phyloP scores from a whole-genome alignment of 257 asterid species.

The Cynanchum wilfordii region DNA sequence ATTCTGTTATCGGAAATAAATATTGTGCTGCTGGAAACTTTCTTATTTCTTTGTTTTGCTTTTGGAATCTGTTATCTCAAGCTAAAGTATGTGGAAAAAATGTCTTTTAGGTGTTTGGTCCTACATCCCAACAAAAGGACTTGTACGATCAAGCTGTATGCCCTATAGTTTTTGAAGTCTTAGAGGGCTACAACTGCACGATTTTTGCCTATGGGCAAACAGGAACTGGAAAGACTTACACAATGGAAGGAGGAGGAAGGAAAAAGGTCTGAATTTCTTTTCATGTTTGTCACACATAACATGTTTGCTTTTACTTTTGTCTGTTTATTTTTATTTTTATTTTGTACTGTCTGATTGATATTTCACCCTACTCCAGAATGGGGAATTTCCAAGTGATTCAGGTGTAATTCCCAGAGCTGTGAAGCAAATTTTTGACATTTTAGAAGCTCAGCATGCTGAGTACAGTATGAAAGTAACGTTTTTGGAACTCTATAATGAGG shows the following conservation, averaged over 20 bases:
- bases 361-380: constrained; percentile 54
- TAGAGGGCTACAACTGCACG: constrained; percentile 97
- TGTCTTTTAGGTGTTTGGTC: constrained; percentile 77
- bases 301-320: constrained; percentile 7
- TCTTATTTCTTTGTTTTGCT: neutral
- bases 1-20: neutral
- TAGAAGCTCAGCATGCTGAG: constrained; percentile 91
- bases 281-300: neutral
- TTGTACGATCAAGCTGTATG: constrained; percentile 78
- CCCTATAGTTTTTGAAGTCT: constrained; percentile 88
- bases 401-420: constrained; percentile 99
- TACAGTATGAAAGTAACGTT: constrained; percentile 93
- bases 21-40: neutral
- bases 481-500: constrained; percentile 93
- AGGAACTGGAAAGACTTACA: constrained; percentile 96
- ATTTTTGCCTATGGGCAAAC: constrained; percentile 99
- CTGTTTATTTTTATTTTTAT: neutral
- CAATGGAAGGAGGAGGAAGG: constrained; percentile 99
- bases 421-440: constrained; percentile 78
- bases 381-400: constrained; percentile 95
- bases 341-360: constrained; percentile 18
- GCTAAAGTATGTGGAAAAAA: constrained; percentile 5
- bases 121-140: constrained; percentile 87
- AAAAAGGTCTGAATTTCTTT: constrained; percentile 52
- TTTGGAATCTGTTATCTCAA: neutral